Conservation (phyloP, 2,329 filamentous ascomycete genomes). For the Talaromyces islandicus region DNA sequence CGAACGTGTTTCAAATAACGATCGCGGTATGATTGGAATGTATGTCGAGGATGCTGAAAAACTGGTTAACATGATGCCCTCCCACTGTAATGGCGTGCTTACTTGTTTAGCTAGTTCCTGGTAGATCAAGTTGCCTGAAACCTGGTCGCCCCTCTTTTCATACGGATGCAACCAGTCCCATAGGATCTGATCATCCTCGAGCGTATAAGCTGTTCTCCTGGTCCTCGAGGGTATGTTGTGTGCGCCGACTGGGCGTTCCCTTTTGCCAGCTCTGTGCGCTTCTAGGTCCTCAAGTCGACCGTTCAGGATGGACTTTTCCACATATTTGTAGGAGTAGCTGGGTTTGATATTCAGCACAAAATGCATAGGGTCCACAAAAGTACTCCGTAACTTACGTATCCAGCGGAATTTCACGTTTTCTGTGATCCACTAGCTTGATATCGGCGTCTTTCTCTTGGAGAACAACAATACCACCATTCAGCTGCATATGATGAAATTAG, state of each 20-base stretch:
- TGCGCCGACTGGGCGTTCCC: conserved; percentile 41
- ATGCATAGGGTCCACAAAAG: background rate
- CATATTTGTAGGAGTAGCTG: conserved; percentile 52
- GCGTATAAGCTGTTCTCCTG: conserved; percentile 29
- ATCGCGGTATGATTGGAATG: conserved; percentile 45
- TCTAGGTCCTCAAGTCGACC: conserved; percentile 45
- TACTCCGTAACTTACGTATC: conserved; percentile 36
- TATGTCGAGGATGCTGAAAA: conserved; percentile 37
- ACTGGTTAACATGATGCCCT: background rate
- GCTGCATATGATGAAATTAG: conserved; percentile 20
- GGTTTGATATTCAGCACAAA: background rate
- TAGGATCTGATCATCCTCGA: conserved; percentile 40
- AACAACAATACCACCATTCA: conserved; percentile 52
- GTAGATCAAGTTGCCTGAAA: conserved; percentile 41
- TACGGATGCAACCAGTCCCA: conserved; percentile 39
- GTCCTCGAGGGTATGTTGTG: conserved; percentile 28
- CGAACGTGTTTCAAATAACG: conserved; percentile 39
- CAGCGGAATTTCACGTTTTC: conserved; percentile 42
- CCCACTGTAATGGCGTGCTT: conserved; percentile 6
- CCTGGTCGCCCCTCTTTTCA: conserved; percentile 24
- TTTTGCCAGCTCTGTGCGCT: conserved; percentile 42
- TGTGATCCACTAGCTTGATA: conserved; percentile 54
- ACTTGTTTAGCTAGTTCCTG: conserved; percentile 37
- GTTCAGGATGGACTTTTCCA: conserved; percentile 49
- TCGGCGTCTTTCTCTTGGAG: conserved; percentile 51